Percentiles rank a stretch among this genome's conserved stretches.
These are phyloP conservation scores for Colletotrichum gigasporum DNA, from an alignment of 2,329 filamentous ascomycete genomes.

Conservation along the genomic window DNA sequence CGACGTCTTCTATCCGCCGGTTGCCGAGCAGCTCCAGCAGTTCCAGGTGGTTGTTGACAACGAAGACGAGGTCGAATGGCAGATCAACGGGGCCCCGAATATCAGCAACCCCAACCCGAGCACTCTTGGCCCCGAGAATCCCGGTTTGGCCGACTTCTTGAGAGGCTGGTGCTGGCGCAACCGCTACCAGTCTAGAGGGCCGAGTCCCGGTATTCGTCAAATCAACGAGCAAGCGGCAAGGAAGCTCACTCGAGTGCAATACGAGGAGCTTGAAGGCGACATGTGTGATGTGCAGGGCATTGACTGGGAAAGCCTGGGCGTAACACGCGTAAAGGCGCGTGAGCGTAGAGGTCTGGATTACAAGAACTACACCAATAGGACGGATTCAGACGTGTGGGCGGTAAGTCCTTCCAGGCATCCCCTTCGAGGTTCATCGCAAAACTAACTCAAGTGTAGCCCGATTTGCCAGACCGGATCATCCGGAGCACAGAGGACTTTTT, in stretches of 20 bases:
- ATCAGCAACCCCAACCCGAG: constrained; percentile 38
- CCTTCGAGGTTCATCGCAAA: background rate
- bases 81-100: constrained; percentile 20
- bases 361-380: constrained; percentile 66
- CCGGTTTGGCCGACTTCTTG: constrained; percentile 60
- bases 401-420: constrained; percentile 49
- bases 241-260: constrained; percentile 35
- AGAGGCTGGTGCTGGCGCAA: constrained; percentile 54
- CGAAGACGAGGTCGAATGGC: constrained; percentile 25
- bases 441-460: constrained; percentile 23
- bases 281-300: constrained; percentile 67
- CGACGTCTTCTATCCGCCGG: constrained; percentile 4
- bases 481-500: constrained; percentile 61
- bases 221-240: constrained; percentile 42
- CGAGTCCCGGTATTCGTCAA: constrained; percentile 42
- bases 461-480: constrained; percentile 44
- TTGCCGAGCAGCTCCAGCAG: constrained; percentile 22
- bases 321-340: constrained; percentile 59
- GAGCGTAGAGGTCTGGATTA: constrained; percentile 58
- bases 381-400: constrained; percentile 55
- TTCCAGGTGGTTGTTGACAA: constrained; percentile 2
- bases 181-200: constrained; percentile 30
- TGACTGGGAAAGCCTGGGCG: constrained; percentile 63
- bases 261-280: constrained; percentile 63
- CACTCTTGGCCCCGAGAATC: constrained; percentile 59